Percentiles rank a stretch among this genome's conserved stretches.
These are phyloP conservation scores for Malus hybrid DNA, from an alignment of 331 rosid species.

Conservation along the genomic window DNA sequence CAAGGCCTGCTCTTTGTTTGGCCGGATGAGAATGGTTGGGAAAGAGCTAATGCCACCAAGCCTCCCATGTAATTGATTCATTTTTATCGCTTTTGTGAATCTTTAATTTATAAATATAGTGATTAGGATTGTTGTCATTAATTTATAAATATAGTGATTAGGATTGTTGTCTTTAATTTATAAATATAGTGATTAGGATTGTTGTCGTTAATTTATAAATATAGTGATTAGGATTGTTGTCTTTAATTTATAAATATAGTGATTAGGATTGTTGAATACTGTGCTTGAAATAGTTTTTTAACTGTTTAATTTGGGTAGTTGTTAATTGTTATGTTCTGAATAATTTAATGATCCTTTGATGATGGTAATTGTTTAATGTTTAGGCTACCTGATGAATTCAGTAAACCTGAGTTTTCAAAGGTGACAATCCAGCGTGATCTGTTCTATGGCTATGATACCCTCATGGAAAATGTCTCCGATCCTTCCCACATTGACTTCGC, in stretches of 20 bases:
- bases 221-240: conserved; percentile 2
- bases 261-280: conserved; percentile 13
- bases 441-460: conserved; percentile 88
- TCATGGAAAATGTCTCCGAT: conserved; percentile 95
- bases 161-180: neutral
- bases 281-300: neutral
- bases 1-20: conserved; percentile 95
- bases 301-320: neutral
- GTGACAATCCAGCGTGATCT: conserved; percentile 97
- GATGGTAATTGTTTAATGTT: conserved; percentile 1
- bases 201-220: neutral
- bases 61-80: conserved; percentile 57
- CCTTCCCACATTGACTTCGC: conserved; percentile 97
- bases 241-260: too few species aligned
- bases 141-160: neutral
- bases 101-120: neutral
- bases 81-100: neutral
- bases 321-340: neutral
- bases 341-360: conserved; percentile 18
- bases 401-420: conserved; percentile 83
- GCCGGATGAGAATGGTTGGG: conserved; percentile 97
- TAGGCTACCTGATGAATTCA: conserved; percentile 88
- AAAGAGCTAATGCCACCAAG: conserved; percentile 61
- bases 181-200: neutral
- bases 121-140: neutral